Evolutionary conservation across 768 basidiomycete species (phyloP), one percentile per base, ranked within the genome.

Genomic region (Boletus rex-veris): DNA sequence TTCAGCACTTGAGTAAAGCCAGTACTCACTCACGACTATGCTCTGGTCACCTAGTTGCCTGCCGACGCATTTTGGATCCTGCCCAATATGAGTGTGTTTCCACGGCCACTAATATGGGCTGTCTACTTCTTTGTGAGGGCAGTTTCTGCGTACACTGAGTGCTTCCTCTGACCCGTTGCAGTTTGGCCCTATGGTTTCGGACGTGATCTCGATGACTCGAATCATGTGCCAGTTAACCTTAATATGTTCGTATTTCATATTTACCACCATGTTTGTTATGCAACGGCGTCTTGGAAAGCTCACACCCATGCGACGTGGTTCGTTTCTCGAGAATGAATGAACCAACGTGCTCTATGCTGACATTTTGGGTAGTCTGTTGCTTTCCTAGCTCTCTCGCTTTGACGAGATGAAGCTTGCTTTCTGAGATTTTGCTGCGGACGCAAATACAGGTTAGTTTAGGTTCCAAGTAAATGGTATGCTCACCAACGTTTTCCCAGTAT

Each of bases 101-200:
- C 31, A 33, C 49, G 48, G 0, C 52, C 54, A 26, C 2, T 67
- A 5, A 16, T 47, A 30, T 64, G 59, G 55, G 63, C 57, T 3
- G 3, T 65, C 45, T 59, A 38, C 33, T 65, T 65, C 43, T 65
- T 65, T 49, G 64, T 65, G 40, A 52, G 64, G 24, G 5, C 3
- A 8, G 14, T 24, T 36, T 28, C 4, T 47, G 19, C 15, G 18
- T 30, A 2, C 18, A 14, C 2, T 6, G 31, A 31, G 38, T 3
- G 12, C 12, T 0, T 11, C 14, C 5, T 44, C 52, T 59, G 37
- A 64, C 6, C 18, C 1, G 10, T 19, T 7, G 4, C n/a, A 65
- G 65, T 67, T 65, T 50, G 43, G 42, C 21, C 64, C 64, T 1
- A 40, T 65, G 21, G 38, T 65, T 38, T 58, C 57, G 9, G 64